Evolutionary conservation across 108 stramenopile genomes (phyloP), one percentile per base, ranked within the genome.

Genomic region (Pseudonitzschia multistriata): DNA sequence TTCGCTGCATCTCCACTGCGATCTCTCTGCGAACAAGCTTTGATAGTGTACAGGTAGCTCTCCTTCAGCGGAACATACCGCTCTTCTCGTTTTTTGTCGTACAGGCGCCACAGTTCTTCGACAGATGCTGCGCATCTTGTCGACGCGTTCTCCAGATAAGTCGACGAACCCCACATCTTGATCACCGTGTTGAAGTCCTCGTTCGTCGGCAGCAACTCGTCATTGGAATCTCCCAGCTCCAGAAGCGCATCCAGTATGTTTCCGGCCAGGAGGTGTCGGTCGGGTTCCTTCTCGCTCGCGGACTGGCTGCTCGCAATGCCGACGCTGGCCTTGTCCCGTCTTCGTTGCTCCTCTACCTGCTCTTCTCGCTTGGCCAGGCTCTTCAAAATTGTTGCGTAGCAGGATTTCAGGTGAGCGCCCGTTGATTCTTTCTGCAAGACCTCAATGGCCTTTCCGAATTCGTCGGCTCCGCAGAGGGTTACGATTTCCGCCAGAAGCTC

Each of bases 101-200:
- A 55, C 34, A 59, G 36, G n/a, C 53, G 33, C 76, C 76, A 77
- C 14, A 77, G 54, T 17, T 42, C 6, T 29, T 49, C 22, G 33
- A 77, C 53, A 50, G 50, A 39, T 10, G 27, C 34, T 53, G 72
- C 59, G n/a, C 84, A 85, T 71, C 80, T 78, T 17, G 47, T 36
- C 33, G 63, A 64, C 24, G 63, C 63, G 7, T 47, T 22, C 7
- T 40, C 42, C 5, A 45, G 40, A 34, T 29, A 64, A 24, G n/a
- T 13, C 27, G 63, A 40, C 25, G 63, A 45, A 45, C 42, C 42
- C 63, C 63, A 64, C 28, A 47, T 45, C 63, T 64, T 40, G 21
- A 64, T 64, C 6, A 45, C 63, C 3, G 37, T 19, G 28, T 40
- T 47, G 21, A 64, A 64, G n/a, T 28, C 42, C 22, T 64, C 63